phyloP scores from a whole-genome alignment of 306 rosid species.

The Ochetophila trinervis region DNA sequence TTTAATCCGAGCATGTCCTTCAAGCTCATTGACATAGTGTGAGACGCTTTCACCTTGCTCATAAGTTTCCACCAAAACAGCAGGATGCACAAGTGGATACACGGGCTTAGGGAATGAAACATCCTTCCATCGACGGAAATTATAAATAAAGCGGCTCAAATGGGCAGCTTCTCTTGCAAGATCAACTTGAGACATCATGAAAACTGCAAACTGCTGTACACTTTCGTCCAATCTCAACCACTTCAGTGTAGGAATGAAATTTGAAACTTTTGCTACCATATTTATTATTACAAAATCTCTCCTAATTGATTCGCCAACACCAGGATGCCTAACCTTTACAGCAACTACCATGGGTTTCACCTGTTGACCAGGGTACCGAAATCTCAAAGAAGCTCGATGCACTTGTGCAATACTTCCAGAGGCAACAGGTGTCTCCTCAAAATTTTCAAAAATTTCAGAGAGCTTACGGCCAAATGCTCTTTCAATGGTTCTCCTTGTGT shows the following conservation, averaged over 20 bases:
- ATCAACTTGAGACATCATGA: conserved; percentile 99
- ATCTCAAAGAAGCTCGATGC: conserved; percentile 83
- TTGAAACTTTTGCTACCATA: conserved; percentile 67
- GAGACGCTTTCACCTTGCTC: conserved; percentile 94
- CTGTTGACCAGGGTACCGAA: conserved; percentile 85
- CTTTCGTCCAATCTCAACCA: conserved; percentile 99
- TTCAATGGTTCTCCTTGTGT: conserved; percentile 86
- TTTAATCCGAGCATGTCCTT: conserved; percentile 76
- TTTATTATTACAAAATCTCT: conserved; percentile 89
- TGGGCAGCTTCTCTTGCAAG: conserved; percentile 99
- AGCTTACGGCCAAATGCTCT: conserved; percentile 83
- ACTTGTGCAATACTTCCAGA: conserved; percentile 99
- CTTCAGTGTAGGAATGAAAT: conserved; percentile 69
- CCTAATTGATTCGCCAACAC: conserved; percentile 94
- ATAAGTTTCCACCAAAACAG: conserved; percentile 94
- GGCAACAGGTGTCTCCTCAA: conserved; percentile 93
- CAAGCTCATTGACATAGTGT: conserved; percentile 74
- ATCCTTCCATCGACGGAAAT: conserved; percentile 92
- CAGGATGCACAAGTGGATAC: conserved; percentile 96
- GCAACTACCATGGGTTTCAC: conserved; percentile 75
- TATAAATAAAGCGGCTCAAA: conserved; percentile 90
- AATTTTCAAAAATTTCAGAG: conserved; percentile 83
- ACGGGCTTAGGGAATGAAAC: conserved; percentile 97
- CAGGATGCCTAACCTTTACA: conserved; percentile 97
- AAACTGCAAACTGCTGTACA: conserved; percentile 98